A percentile compares a stretch with the other conserved stretches of the same genome.
Conservation (phyloP, 2,329 filamentous ascomycete species). For the Diaporthe batatas region DNA sequence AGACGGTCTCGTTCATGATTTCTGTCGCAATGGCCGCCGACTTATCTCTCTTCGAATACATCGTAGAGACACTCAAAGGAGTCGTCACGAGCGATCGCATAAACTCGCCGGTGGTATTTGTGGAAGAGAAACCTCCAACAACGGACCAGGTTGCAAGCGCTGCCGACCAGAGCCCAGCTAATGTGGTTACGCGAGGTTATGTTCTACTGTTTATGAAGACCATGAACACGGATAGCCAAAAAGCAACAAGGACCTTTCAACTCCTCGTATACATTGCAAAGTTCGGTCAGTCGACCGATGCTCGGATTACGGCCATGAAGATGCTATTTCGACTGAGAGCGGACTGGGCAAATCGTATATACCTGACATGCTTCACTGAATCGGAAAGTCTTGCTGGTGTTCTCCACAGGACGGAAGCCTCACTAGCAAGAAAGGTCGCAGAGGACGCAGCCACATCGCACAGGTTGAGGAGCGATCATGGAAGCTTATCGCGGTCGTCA, state of each 20-base stretch:
- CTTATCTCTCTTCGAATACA: constrained; percentile 69
- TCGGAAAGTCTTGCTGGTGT: constrained; percentile 79
- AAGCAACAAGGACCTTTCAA: constrained; percentile 73
- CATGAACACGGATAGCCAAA: constrained; percentile 75
- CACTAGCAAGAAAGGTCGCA: constrained; percentile 63
- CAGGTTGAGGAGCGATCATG: constrained; percentile 61
- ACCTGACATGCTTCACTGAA: constrained; percentile 78
- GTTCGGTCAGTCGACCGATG: constrained; percentile 71
- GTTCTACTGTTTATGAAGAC: constrained; percentile 82
- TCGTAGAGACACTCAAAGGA: constrained; percentile 65
- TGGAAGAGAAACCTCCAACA: constrained; percentile 46
- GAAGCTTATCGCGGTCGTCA: constrained; percentile 56
- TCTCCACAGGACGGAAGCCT: constrained; percentile 74
- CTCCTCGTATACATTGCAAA: constrained; percentile 74
- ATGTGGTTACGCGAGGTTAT: constrained; percentile 78
- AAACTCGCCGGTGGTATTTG: constrained; percentile 56
- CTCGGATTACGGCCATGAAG: constrained; percentile 81
- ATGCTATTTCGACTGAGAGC: constrained; percentile 86
- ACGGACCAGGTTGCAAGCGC: constrained; percentile 48
- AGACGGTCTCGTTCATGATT: constrained; percentile 74
- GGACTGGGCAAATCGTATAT: constrained; percentile 83
- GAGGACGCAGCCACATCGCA: constrained; percentile 64
- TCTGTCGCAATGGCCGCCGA: constrained; percentile 73
- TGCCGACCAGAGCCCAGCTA: constrained; percentile 69
- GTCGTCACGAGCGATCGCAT: constrained; percentile 65